Evolutionary conservation across 345 rosid species (phyloP), one percentile per base, ranked within the genome.

Genomic region (Odontarrhena argentea): DNA sequence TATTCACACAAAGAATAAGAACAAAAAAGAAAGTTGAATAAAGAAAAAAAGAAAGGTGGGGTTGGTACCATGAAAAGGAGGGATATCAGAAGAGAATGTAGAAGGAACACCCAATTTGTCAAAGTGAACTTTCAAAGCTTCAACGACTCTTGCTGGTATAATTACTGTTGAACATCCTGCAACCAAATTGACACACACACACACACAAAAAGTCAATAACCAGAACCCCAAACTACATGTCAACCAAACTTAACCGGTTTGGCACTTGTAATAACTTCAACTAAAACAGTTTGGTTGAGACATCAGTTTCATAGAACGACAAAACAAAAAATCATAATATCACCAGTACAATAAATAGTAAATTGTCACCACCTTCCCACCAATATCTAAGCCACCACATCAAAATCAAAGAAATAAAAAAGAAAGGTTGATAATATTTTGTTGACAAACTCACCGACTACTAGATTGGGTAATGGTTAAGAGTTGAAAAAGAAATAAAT

Each of bases 81-180:
- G 85, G 56, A 83, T 73, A 67, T 45, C 66, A 48, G 44, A 65
- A 37, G 71, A 48, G 55, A 68, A 58, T 76, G 76, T 79, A 41
- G 92, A 76, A 43, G 81, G 83, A 54, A 73, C 74, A 36, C 91
- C 83, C 84, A 79, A 68, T 71, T 77, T 86, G 82, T 85, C 86
- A 71, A 84, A 84, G 60, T 87, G 98, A 64, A 79, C 81, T 60
- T 81, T 83, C 50, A 92, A 67, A 70, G 98, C 95, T 38, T 92
- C 90, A 42, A 85, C 85, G 4, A 92, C 98, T 80, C 85, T 84
- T 50, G 92, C 89, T 25, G 98, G 98, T 68, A 92, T 83, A 8
- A 92, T 74, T 11, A 87, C 95, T 8, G 86, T 83, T 7, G 98
- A 79, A 68, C 91, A 80, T 10, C 92, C 98, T 92, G 76, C 67